Percentiles rank a stretch among this genome's conserved stretches.
phyloP scores from a whole-genome alignment of 169 alveolate species.

The Plasmodium malariae region DNA sequence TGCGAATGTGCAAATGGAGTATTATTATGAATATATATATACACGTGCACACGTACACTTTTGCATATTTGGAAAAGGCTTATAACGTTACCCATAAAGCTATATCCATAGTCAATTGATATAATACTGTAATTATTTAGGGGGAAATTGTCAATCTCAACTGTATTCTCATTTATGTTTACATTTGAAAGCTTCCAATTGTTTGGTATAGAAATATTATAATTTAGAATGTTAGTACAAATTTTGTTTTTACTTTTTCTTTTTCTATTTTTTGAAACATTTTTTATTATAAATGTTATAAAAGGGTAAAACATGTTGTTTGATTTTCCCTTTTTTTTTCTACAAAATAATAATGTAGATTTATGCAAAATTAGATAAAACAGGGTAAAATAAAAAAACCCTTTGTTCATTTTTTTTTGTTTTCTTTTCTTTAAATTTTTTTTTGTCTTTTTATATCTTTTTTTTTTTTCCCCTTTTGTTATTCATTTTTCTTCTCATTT shows the following conservation, averaged over 20 bases:
- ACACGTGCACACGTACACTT: background rate
- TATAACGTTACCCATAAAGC: conserved; percentile 60
- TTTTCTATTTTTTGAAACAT: background rate
- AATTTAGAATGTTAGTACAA: conserved; percentile 10
- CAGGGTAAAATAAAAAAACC: conserved; percentile 5
- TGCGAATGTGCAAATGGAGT: background rate
- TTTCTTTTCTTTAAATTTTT: conserved; percentile 10
- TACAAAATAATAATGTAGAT: background rate
- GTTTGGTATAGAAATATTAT: conserved; percentile 33
- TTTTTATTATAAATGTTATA: background rate
- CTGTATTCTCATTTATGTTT: background rate
- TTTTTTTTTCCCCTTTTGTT: conserved; percentile 6
- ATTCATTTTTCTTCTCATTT: conserved; percentile 60
- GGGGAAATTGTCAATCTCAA: conserved; percentile 30
- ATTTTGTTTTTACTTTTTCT: conserved; percentile 6
- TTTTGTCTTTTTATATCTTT: conserved; percentile 9
- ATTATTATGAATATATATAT: background rate
- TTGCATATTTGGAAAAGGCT: background rate
- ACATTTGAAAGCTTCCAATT: conserved; percentile 23
- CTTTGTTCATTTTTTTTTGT: conserved; percentile 3
- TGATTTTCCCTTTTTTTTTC: background rate
- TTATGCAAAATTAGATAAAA: conserved; percentile 2
- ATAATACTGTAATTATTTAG: conserved; percentile 30
- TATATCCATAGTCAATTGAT: conserved; percentile 67
- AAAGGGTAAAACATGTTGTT: background rate